Conservation (phyloP, 495 filamentous ascomycete genomes). For the Tuber brumale region DNA sequence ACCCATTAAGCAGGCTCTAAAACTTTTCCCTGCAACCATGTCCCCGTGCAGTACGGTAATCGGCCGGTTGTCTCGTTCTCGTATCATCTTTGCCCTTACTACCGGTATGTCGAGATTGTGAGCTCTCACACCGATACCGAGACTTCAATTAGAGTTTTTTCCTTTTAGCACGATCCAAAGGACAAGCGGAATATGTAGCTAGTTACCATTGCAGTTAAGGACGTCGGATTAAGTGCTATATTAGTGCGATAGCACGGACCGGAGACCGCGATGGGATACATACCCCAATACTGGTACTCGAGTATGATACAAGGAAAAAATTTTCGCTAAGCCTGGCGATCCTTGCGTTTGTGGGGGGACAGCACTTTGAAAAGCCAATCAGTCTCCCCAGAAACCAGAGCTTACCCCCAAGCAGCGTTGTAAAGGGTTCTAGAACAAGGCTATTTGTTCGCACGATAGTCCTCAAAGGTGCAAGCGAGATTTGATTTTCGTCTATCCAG, state of each 20-base stretch:
- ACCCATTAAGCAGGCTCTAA: background rate
- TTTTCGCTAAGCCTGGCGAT: background rate
- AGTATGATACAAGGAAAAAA: background rate
- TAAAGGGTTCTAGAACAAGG: background rate
- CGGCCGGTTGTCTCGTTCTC: background rate
- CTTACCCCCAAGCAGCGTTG: background rate
- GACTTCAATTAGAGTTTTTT: background rate
- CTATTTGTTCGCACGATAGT: background rate
- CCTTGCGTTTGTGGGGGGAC: background rate
- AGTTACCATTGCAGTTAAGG: background rate
- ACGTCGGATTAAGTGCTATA: background rate
- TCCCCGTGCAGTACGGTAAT: background rate
- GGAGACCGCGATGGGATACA: background rate
- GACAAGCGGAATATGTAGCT: background rate
- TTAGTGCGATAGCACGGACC: background rate
- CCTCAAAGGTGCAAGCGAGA: background rate
- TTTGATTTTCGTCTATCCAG: background rate
- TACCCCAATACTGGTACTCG: too few relatives aligned
- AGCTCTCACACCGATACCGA: background rate
- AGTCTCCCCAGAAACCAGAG: background rate
- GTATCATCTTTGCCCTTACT: background rate
- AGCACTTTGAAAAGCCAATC: background rate
- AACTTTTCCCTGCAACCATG: background rate
- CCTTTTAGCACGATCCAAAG: background rate
- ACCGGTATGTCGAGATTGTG: constrained; percentile 1